These are phyloP conservation scores for Nepenthes alata DNA, from an alignment of 179 eudicot genomes.

Conservation along the genomic window DNA sequence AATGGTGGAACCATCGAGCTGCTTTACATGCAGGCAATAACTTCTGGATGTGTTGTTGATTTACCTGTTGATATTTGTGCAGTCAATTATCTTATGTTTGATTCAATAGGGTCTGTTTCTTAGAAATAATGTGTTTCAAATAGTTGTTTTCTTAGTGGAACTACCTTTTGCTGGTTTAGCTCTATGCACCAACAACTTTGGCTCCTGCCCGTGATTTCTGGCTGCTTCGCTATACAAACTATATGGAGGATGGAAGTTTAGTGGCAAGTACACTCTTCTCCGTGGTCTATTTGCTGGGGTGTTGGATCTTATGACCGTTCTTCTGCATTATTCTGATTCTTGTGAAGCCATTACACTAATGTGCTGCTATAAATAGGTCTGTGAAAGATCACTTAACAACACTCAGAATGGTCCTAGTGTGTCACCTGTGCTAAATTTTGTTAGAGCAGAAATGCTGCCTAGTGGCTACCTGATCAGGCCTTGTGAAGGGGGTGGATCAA, in stretches of 20 bases:
- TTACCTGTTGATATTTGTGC: not conserved
- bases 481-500: slow-evolving; percentile 91
- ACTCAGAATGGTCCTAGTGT: slow-evolving; percentile 92
- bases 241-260: slow-evolving; percentile 68
- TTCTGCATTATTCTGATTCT: not conserved
- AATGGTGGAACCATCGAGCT: slow-evolving; percentile 82
- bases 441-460: slow-evolving; percentile 81
- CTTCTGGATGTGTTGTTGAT: slow-evolving; percentile 1
- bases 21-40: slow-evolving; percentile 72
- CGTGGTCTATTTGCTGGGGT: not conserved
- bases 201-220: slow-evolving; percentile 87
- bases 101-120: too few species aligned
- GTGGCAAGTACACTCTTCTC: slow-evolving; percentile 36
- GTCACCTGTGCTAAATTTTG: slow-evolving; percentile 79
- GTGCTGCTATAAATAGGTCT: slow-evolving; percentile 31
- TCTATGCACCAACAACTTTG: slow-evolving; percentile 73
- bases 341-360: not conserved
- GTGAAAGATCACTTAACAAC: slow-evolving; percentile 83
- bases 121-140: not conserved
- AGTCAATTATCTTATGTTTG: not conserved
- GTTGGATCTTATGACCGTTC: not conserved
- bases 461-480: slow-evolving; percentile 89
- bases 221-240: slow-evolving; percentile 67
- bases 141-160: not conserved
- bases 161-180: slow-evolving; percentile 25